Evolutionary conservation across 768 basidiomycete species (phyloP).

Genomic region (button mushroom (Agaricus bisporus)): DNA sequence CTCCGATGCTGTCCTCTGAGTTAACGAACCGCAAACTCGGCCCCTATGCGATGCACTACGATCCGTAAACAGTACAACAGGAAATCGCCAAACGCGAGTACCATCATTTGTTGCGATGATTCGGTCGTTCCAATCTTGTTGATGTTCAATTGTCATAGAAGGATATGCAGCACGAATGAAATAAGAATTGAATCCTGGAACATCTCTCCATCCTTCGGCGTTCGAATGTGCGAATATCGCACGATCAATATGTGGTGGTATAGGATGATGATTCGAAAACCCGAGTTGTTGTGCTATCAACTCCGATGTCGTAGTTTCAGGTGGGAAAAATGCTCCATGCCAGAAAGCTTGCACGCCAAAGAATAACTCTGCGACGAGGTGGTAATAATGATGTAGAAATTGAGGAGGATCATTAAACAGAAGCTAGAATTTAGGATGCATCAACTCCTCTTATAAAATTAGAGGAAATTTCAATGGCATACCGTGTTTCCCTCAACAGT

Average conservation of each 20-base stretch:
- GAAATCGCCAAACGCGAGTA: conserved; percentile 66
- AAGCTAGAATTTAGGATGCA: conserved; percentile 27
- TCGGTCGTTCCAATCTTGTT: conserved; percentile 70
- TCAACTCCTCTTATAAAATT: not conserved
- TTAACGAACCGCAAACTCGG: conserved; percentile 49
- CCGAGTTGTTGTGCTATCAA: conserved; percentile 1
- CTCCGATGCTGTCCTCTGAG: conserved; percentile 68
- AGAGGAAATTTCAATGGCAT: conserved; percentile 5
- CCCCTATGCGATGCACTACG: conserved; percentile 75
- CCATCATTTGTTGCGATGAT: conserved; percentile 23
- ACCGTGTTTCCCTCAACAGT: conserved; percentile 72
- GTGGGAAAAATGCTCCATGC: conserved; percentile 43
- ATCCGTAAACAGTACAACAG: conserved; percentile 63
- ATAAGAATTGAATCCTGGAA: conserved; percentile 70
- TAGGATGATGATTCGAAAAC: conserved; percentile 13
- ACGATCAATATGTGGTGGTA: conserved; percentile 55
- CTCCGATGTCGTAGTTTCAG: conserved; percentile 7
- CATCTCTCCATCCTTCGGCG: conserved; percentile 66
- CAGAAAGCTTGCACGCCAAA: conserved; percentile 74
- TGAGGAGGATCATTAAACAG: conserved; percentile 67
- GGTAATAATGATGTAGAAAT: conserved; percentile 85
- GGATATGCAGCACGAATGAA: conserved; percentile 74
- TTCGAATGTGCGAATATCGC: conserved; percentile 64
- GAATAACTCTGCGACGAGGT: conserved; percentile 78
- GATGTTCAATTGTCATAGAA: conserved; percentile 57